Conservation (phyloP, 441 rosid genomes). For the Brassica hybrid region DNA sequence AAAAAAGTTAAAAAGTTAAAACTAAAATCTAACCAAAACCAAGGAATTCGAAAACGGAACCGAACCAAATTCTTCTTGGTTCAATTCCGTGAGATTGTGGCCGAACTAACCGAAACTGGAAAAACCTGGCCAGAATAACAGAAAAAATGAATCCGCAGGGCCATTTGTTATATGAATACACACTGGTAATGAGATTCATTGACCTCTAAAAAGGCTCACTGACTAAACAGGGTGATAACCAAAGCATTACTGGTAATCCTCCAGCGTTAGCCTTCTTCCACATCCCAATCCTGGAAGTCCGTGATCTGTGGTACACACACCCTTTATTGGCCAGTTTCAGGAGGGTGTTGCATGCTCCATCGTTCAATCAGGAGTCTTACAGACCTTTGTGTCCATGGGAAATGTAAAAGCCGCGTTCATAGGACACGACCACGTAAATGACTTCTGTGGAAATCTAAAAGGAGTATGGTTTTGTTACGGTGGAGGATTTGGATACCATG, state of each 20-base stretch:
- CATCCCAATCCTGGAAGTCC: conserved; percentile 77
- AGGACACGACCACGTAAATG: conserved; percentile 88
- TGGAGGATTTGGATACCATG: too few species aligned
- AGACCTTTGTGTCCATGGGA: conserved; percentile 68
- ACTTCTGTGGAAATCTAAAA: too few species aligned
- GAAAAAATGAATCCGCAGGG: too few species aligned
- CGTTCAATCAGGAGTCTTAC: conserved; percentile 42
- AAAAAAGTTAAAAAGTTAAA: too few species aligned
- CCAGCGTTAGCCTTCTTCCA: conserved; percentile 85
- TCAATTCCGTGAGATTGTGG: too few species aligned
- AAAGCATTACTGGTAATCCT: conserved; percentile 25
- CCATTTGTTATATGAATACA: conserved; percentile 14
- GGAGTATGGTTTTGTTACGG: too few species aligned
- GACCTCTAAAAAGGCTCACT: conserved; percentile 39
- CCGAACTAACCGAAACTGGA: too few species aligned
- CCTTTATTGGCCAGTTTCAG: conserved; percentile 49
- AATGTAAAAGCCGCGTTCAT: conserved; percentile 84
- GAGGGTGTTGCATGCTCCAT: neutral
- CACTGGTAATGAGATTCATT: conserved; percentile 45
- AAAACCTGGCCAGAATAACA: too few species aligned
- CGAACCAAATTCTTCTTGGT: too few species aligned
- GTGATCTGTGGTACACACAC: conserved; percentile 56
- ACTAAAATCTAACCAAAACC: too few species aligned
- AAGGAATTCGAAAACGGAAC: too few species aligned
- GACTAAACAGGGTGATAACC: conserved; percentile 54